These are phyloP conservation scores for Ceratocystis diversiconidia DNA, from an alignment of 2,329 filamentous ascomycete species.

Conservation along the genomic window DNA sequence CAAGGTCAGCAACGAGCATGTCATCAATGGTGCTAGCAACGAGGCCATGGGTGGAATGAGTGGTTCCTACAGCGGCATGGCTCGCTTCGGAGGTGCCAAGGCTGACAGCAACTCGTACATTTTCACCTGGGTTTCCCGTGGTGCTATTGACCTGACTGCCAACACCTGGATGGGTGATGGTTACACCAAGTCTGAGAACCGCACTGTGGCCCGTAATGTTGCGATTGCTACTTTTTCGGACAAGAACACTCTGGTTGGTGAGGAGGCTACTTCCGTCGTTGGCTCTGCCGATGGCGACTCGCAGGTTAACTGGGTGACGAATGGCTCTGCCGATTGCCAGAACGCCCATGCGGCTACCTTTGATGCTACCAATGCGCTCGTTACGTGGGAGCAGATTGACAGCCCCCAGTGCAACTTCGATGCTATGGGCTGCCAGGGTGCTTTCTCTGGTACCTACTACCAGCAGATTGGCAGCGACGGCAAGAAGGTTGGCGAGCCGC, in stretches of 20 bases:
- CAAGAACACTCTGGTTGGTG: conserved; percentile 41
- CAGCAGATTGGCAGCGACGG: conserved; percentile 41
- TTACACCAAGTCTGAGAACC: conserved; percentile 38
- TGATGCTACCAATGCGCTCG: conserved; percentile 36
- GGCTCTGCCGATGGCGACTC: conserved; percentile 39
- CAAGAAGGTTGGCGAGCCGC: conserved; percentile 35
- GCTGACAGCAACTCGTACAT: conserved; percentile 34
- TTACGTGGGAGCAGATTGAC: conserved; percentile 48
- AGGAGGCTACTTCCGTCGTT: conserved; percentile 39
- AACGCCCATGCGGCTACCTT: conserved; percentile 46
- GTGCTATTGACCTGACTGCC: conserved; percentile 37
- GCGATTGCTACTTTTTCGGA: conserved; percentile 42
- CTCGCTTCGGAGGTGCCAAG: conserved; percentile 34
- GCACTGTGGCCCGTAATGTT: conserved; percentile 44
- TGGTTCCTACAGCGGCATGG: conserved; percentile 46
- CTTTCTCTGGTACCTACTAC: conserved; percentile 44
- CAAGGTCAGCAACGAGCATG: conserved; percentile 49
- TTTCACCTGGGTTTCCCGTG: conserved; percentile 48
- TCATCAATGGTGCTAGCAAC: conserved; percentile 42
- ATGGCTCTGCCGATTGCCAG: conserved; percentile 36
- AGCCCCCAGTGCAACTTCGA: conserved; percentile 40
- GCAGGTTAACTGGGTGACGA: conserved; percentile 46
- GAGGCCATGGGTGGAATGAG: conserved; percentile 49
- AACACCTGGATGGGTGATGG: conserved; percentile 45
- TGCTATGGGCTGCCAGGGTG: conserved; percentile 46